Percentiles rank a stretch among this genome's conserved stretches.
Evolutionary conservation across 2,329 filamentous ascomycete species (phyloP).

Genomic region (Cytospora schulzeri): DNA sequence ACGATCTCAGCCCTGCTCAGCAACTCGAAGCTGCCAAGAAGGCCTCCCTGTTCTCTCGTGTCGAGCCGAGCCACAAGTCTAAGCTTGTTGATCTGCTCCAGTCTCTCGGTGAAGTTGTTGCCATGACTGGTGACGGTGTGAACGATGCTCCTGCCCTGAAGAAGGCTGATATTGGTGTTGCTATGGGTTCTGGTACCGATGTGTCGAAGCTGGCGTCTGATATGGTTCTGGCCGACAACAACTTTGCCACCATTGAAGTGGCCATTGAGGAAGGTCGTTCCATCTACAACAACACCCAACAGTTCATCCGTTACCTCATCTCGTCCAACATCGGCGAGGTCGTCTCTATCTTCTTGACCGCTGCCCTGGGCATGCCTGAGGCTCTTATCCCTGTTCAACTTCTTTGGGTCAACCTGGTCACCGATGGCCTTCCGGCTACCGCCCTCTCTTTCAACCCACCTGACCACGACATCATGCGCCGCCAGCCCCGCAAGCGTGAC

Average conservation of each 20-base stretch:
- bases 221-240: slow-evolving; percentile 98
- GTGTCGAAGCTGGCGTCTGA: slow-evolving; percentile 95
- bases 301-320: slow-evolving; percentile 98
- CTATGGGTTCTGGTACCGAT: slow-evolving; percentile 97
- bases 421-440: slow-evolving; percentile 93
- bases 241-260: slow-evolving; percentile 96
- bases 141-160: slow-evolving; percentile 97
- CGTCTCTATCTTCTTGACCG: slow-evolving; percentile 97
- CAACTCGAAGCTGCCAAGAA: slow-evolving; percentile 82
- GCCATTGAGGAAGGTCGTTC: slow-evolving; percentile 96
- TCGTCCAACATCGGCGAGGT: slow-evolving; percentile 99
- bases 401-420: slow-evolving; percentile 98
- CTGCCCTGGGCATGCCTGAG: slow-evolving; percentile 95
- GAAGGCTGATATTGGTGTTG: slow-evolving; percentile 98
- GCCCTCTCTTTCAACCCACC: slow-evolving; percentile 97
- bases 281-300: slow-evolving; percentile 99
- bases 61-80: slow-evolving; percentile 96
- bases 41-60: slow-evolving; percentile 92
- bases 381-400: slow-evolving; percentile 96
- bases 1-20: slow-evolving; percentile 75
- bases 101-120: slow-evolving; percentile 88
- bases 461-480: slow-evolving; percentile 98
- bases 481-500: slow-evolving; percentile 86
- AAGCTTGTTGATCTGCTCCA: slow-evolving; percentile 96
- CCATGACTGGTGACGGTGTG: slow-evolving; percentile 98